phyloP scores from a whole-genome alignment of 2,329 filamentous ascomycete genomes.

The Apiospora rasikravindrae region DNA sequence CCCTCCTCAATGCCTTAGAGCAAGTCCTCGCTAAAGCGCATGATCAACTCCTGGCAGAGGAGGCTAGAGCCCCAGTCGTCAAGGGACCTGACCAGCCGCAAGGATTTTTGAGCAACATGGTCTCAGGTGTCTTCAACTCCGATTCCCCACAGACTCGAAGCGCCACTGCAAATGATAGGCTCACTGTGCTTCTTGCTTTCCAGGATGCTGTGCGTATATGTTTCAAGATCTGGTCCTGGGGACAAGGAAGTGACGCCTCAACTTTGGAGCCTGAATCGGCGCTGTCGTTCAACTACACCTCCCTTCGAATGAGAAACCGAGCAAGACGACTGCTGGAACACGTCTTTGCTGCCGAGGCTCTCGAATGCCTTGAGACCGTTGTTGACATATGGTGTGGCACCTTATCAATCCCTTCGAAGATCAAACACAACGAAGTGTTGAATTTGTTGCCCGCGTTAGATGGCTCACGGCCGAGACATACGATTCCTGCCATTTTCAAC shows the following conservation, averaged over 20 bases:
- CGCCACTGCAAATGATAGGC: constrained; percentile 86
- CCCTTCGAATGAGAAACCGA: constrained; percentile 86
- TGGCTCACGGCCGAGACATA: constrained; percentile 87
- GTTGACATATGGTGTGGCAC: constrained; percentile 79
- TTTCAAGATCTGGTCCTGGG: constrained; percentile 96
- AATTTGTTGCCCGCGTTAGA: constrained; percentile 90
- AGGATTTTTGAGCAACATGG: constrained; percentile 93
- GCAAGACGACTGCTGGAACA: constrained; percentile 89
- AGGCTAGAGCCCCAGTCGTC: constrained; percentile 67
- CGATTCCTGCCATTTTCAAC: constrained; percentile 93
- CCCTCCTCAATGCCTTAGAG: constrained; percentile 91
- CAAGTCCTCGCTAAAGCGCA: constrained; percentile 88
- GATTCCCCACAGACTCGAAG: constrained; percentile 79
- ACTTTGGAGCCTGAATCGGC: constrained; percentile 69
- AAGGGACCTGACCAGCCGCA: constrained; percentile 86
- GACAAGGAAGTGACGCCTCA: constrained; percentile 63
- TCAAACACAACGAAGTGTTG: constrained; percentile 71
- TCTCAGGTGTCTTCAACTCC: constrained; percentile 85
- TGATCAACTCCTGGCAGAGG: constrained; percentile 78
- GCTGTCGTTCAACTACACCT: constrained; percentile 90
- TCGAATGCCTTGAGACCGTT: constrained; percentile 92
- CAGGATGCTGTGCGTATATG: constrained; percentile 94
- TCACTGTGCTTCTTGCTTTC: constrained; percentile 95
- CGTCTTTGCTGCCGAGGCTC: constrained; percentile 86
- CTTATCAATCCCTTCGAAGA: constrained; percentile 49